Evolutionary conservation across 1,284 basidiomycete species (phyloP), one percentile per base, ranked within the genome.

Genomic region (Phellopilus nigrolimitatus): DNA sequence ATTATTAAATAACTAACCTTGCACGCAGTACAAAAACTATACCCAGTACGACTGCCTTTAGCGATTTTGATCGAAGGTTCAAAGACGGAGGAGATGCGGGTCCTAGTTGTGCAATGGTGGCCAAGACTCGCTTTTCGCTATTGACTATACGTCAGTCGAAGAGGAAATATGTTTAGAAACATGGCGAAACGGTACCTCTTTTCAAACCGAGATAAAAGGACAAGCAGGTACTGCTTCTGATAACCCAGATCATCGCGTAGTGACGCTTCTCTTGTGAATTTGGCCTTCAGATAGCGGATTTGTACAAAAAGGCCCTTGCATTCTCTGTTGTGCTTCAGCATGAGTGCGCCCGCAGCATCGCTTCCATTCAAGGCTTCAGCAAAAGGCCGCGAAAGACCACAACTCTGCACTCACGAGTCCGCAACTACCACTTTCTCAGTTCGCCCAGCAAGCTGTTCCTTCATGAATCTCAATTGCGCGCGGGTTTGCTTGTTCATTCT

Each of bases 271-370:
- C 95, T 78, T 1, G 80, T 87, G 67, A 88, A 95, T 64, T 92
- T 92, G 42, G 88, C 86, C 66, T 98, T 95, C 57, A 98, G 77
- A 68, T 97, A 97, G 43, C 79, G 79, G 57, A 97, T 94, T 65
- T 97, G 88, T 3, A 91, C 78, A 52, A 95, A 78, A 17, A 95
- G 71, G 10, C 91, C 92, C 64, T 93, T 92, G 70, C 87, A 88
- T 66, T 95, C 91, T 55, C 81, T 79, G 53, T 84, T 88, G 65
- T 95, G 91, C 62, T 82, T 80, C 2, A 70, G 56, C 59, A 78
- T 84, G 56, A 93, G 61, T 3, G 68, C 68, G 3, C 73, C 71
- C 5, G 88, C 58, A 59, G 80, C 59, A 4, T 74, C 73, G 53
- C 85, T 76, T 15, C 81, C 84, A 54, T 25, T 12, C 5, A n/a